Conservation (phyloP, 2,329 filamentous ascomycete genomes). For the Alternaria angustiovoidea region DNA sequence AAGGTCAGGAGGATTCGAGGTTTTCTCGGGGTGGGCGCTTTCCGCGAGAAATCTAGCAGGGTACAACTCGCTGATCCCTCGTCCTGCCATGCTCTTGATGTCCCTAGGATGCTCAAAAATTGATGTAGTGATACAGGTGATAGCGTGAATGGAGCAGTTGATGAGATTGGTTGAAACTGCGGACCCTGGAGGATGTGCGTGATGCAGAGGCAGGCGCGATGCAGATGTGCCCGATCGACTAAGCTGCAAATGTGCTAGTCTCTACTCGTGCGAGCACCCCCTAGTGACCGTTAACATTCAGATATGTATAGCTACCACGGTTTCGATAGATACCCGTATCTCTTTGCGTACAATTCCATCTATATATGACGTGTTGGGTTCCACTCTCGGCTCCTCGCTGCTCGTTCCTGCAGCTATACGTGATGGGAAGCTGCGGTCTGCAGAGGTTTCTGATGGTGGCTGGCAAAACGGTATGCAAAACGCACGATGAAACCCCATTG, state of each 20-base stretch:
- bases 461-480: not conserved
- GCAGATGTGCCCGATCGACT: constrained; percentile 13
- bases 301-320: not conserved
- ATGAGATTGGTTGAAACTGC: constrained; percentile 4
- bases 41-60: constrained; percentile 41
- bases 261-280: not conserved
- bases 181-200: not conserved
- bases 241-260: constrained; percentile 14
- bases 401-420: not conserved
- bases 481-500: not conserved
- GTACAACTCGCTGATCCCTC: constrained; percentile 25
- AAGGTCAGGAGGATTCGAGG: constrained; percentile 43
- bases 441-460: not conserved
- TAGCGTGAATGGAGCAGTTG: constrained; percentile 3
- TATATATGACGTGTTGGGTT: not conserved
- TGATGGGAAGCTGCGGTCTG: not conserved
- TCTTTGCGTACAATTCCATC: not conserved
- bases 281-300: not conserved
- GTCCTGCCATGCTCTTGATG: constrained; percentile 20
- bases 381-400: not conserved
- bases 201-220: constrained; percentile 11
- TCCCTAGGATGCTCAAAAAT: not conserved
- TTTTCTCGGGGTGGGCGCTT: constrained; percentile 24
- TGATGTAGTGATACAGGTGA: not conserved
- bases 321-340: not conserved